Percentiles rank a stretch among this genome's conserved stretches.
phyloP scores from a whole-genome alignment of 1,139 yeast species.

The Zygosaccharomyces sapae region DNA sequence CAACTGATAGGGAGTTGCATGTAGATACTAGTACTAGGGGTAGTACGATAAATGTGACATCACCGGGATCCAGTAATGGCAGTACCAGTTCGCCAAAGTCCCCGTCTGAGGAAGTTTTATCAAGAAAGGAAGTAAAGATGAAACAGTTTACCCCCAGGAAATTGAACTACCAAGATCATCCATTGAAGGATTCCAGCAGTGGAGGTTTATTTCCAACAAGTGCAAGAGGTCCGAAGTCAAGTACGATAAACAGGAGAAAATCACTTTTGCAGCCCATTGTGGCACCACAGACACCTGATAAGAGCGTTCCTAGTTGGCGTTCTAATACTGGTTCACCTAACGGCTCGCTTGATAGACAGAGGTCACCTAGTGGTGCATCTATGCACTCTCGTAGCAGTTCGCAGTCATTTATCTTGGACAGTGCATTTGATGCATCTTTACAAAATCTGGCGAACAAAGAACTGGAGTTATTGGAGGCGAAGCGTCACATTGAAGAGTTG shows the following conservation, averaged over 20 bases:
- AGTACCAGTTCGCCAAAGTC: slow-evolving; percentile 1
- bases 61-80: slow-evolving; percentile 9
- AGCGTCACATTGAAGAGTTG: slow-evolving; percentile 33
- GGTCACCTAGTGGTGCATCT: slow-evolving; percentile 15
- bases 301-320: neutral
- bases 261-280: slow-evolving; percentile 35
- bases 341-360: slow-evolving; percentile 6
- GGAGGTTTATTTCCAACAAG: neutral
- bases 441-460: slow-evolving; percentile 35
- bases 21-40: slow-evolving; percentile 29
- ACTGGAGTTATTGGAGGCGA: slow-evolving; percentile 33
- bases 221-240: slow-evolving; percentile 13
- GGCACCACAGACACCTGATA: slow-evolving; percentile 25
- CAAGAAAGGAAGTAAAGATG: slow-evolving; percentile 3
- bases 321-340: neutral
- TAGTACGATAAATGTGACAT: slow-evolving; percentile 11
- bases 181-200: slow-evolving; percentile 10
- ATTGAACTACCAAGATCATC: slow-evolving; percentile 14
- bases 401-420: slow-evolving; percentile 1
- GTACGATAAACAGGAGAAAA: slow-evolving; percentile 25
- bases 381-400: slow-evolving; percentile 6
- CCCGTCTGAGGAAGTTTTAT: neutral
- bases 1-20: slow-evolving; percentile 23
- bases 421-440: slow-evolving; percentile 17
- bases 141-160: slow-evolving; percentile 14